phyloP scores from a whole-genome alignment of 768 basidiomycete genomes.

The Rhodotorula paludigena region DNA sequence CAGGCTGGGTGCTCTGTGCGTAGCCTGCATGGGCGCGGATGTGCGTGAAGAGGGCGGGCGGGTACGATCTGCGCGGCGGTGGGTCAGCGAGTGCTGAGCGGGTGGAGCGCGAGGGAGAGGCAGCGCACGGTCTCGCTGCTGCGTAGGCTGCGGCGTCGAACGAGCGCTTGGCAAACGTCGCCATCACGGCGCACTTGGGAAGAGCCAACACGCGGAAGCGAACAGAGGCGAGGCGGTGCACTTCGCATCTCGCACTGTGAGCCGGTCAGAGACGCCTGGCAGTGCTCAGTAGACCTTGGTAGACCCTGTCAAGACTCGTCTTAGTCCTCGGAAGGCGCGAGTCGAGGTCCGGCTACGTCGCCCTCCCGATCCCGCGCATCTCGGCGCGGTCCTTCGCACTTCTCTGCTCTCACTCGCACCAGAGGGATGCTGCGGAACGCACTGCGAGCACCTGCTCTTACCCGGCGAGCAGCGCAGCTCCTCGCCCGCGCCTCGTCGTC shows the following conservation, averaged over 20 bases:
- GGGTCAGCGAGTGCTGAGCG: conserved; percentile 58
- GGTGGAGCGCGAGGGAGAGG: not conserved
- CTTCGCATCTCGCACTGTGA: too few species aligned
- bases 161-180: conserved; percentile 65
- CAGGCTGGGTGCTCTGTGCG: not conserved
- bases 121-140: conserved; percentile 53
- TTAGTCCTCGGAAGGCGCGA: too few species aligned
- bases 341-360: too few species aligned
- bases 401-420: too few species aligned
- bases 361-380: too few species aligned
- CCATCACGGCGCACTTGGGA: conserved; percentile 53
- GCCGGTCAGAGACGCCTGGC: too few species aligned
- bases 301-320: too few species aligned
- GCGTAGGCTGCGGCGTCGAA: conserved; percentile 69
- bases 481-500: conserved; percentile 3
- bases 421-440: not conserved
- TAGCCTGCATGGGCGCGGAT: conserved; percentile 7
- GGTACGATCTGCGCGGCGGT: conserved; percentile 33
- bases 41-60: conserved; percentile 10
- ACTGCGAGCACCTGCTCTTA: not conserved
- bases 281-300: too few species aligned
- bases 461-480: not conserved
- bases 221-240: too few species aligned
- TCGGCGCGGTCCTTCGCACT: too few species aligned
- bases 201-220: too few species aligned